Evolutionary conservation across 352 stramenopile species (phyloP).

Genomic region (Phytophthora pseudosyringae): DNA sequence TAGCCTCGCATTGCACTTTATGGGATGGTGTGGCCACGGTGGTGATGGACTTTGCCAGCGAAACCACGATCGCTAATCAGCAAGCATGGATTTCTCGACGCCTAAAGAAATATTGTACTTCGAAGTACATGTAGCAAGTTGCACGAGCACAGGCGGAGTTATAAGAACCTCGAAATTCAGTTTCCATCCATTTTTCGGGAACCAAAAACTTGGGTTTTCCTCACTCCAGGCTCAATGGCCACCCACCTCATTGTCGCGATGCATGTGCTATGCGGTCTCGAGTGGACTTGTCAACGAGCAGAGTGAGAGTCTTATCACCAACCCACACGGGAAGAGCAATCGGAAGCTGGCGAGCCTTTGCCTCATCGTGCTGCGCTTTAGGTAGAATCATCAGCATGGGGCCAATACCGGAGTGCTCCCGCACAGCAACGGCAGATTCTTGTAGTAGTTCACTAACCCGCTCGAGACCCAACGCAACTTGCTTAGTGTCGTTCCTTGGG

Average conservation of each 20-base stretch:
- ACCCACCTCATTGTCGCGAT: conserved; percentile 17
- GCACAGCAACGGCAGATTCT: conserved; percentile 30
- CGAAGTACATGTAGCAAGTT: not conserved
- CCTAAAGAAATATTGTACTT: too few relatives aligned
- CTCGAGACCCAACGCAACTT: conserved; percentile 43
- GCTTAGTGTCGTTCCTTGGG: conserved; percentile 26
- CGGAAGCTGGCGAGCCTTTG: conserved; percentile 21
- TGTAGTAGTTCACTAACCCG: conserved; percentile 46
- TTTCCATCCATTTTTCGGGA: not conserved
- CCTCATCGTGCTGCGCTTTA: not conserved
- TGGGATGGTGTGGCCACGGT: too few relatives aligned
- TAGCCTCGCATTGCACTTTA: not conserved
- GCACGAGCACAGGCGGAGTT: not conserved
- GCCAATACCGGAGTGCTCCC: conserved; percentile 46
- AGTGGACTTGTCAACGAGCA: conserved; percentile 60
- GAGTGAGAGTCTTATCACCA: conserved; percentile 56
- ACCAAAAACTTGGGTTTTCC: not conserved
- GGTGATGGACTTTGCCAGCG: too few relatives aligned
- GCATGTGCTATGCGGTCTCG: conserved; percentile 48
- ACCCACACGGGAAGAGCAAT: conserved; percentile 64
- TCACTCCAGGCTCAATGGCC: not conserved
- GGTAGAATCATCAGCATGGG: conserved; percentile 50
- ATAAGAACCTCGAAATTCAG: too few relatives aligned
- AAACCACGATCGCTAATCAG: not conserved
- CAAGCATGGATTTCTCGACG: too few relatives aligned